Evolutionary conservation across 1,139 yeast genomes (phyloP).

Genomic region (Blastobotrys arbuscula): DNA sequence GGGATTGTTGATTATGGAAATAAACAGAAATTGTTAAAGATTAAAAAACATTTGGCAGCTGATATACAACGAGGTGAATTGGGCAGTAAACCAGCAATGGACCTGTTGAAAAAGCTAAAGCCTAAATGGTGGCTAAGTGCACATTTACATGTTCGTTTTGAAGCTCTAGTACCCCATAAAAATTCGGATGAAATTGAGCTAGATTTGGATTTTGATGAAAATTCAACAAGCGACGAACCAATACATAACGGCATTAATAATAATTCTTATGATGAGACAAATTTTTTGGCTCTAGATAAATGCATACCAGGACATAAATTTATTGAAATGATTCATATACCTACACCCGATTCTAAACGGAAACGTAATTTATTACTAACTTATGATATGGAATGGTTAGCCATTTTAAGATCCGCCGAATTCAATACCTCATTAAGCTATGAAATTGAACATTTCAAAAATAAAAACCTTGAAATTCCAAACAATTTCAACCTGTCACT

Average conservation of each 20-base stretch:
- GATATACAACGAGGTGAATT: conserved; percentile 58
- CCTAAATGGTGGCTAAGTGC: conserved; percentile 85
- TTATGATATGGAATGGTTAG: conserved; percentile 39
- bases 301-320: conserved; percentile 60
- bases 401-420: conserved; percentile 31
- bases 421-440: background rate
- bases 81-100: conserved; percentile 72
- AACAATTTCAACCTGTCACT: too few relatives aligned
- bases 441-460: conserved; percentile 1
- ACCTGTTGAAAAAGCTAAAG: conserved; percentile 46
- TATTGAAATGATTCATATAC: conserved; percentile 42
- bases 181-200: conserved; percentile 40
- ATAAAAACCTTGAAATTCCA: too few relatives aligned
- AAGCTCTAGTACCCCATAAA: conserved; percentile 46
- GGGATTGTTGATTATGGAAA: conserved; percentile 69
- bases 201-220: conserved; percentile 30
- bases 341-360: conserved; percentile 20
- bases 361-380: conserved; percentile 12
- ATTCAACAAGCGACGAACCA: background rate
- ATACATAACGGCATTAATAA: background rate
- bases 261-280: conserved; percentile 35
- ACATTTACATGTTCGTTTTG: conserved; percentile 75
- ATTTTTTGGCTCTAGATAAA: conserved; percentile 79
- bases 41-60: conserved; percentile 60
- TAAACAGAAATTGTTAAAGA: conserved; percentile 40